Evolutionary conservation across 345 rosid species (phyloP), one percentile per base, ranked within the genome.

Genomic region (Corchorus olitorius): DNA sequence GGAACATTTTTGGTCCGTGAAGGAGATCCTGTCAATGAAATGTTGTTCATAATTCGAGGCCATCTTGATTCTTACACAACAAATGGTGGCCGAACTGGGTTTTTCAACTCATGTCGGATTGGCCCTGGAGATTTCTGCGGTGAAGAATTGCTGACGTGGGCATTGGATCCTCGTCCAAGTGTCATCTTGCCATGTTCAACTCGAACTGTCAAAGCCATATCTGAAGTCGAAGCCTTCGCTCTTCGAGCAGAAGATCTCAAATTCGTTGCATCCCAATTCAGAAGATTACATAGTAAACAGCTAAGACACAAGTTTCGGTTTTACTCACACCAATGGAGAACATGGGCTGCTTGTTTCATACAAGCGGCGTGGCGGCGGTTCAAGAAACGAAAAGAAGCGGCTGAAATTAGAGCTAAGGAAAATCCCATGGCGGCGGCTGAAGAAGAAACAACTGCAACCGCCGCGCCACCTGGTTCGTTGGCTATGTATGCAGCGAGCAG

Each of bases 51-150:
- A 68, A 93, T 92, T 66, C 84, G 98, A 33, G 99, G 97, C 73
- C 87, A 87, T 78, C 85, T 95, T 5, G 94, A 95, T 81, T 95
- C 99, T 3, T 84, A 89, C 93, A 93, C 97, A 43, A 93, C 98
- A 4, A 89, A 95, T 15, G 98, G 99, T n/a, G 99, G 94, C 43
- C 84, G 98, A 2, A 88, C 86, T 0, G 98, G 97, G 1, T 95
- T 95, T 82, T 93, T 93, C 84, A 95, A 93, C 69, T 88, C 99
- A 0, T 93, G 93, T 81, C 76, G 80, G 14, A 87, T 92, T 1
- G 97, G 97, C 34, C 97, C 96, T 0, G 97, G 99, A 0, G 96
- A 95, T 65, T 95, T 95, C 76, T 93, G 97, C 0, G 98, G 99
- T 0, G 98, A 95, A 80, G 99, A 95, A 62, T 76, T 95, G 75